Base-by-base conservation (phyloP, 2,329 filamentous ascomycete genomes). In the Microcyclosporella mali region DNA sequence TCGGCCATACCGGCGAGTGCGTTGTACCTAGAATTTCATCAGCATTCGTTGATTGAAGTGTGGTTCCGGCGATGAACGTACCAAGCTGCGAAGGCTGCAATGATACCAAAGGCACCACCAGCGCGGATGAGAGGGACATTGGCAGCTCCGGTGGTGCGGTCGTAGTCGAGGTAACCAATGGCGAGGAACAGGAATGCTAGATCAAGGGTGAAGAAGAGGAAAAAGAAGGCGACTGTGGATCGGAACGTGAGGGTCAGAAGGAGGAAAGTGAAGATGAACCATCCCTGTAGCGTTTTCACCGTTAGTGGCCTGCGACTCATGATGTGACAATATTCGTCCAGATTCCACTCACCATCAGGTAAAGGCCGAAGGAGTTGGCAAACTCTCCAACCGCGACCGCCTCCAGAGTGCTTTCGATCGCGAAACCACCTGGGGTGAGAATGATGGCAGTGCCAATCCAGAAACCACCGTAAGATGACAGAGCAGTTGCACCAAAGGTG, bases 371-470 rank as follows among this genome's bases (percentile, higher is more conserved):
- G 0, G 74, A 69, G 61, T 71, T 71, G 47, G 72, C 66, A 54
- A 74, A 77, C 1, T 64, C 66, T 11, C 59, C 59, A 3, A 51
- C 46, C 33, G 61, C 64, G 11, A 42, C 50, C 3, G 48, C 42
- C 14, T 64, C 67, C 43, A 78, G 73, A 1, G 66, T 66, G 0
- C 53, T 57, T 33, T 67, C 65, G 52, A 81, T 77, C 11, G 60
- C 38, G 49, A 73, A 73, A 7, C 69, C 70, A 38, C 72, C 75
- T 3, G 78, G 71, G 2, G 71, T 73, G 14, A 76, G 64, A 51
- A 79, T 75, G 66, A 80, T 78, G 52, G 71, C 75, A 52, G 75
- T 78, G 17, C 73, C 70, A 48, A 80, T 69, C 77, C 77, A 81
- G 66, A 81, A 81, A 46, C 76, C 75, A 44, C 77, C 76, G 56